Evolutionary conservation across 106 monocot genomes (phyloP).

Genomic region (Acanthochlamys bracteata): DNA sequence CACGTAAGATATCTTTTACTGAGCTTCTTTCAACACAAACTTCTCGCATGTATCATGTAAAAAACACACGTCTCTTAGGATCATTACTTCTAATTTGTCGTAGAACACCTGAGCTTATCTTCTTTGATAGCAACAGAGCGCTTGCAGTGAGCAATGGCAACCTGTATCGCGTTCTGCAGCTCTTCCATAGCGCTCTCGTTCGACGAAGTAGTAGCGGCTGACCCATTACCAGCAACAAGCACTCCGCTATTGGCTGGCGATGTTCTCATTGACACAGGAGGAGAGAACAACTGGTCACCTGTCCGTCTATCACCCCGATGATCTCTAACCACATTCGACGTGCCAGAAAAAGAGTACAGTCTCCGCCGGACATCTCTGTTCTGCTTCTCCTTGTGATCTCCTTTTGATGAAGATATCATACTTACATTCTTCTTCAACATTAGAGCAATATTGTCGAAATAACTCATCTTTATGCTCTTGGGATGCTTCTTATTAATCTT

Average conservation of each 20-base stretch:
- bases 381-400: slow-evolving; percentile 14
- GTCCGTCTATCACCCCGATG: slow-evolving; percentile 18
- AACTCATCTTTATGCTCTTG: too few relatives aligned
- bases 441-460: too few relatives aligned
- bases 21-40: too few relatives aligned
- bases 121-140: slow-evolving; percentile 38
- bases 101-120: slow-evolving; percentile 7
- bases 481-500: too few relatives aligned
- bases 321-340: slow-evolving; percentile 7
- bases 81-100: too few relatives aligned
- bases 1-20: too few relatives aligned
- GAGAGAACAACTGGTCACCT: slow-evolving; percentile 44
- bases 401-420: slow-evolving; percentile 17
- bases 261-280: slow-evolving; percentile 62
- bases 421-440: too few relatives aligned
- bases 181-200: slow-evolving; percentile 94
- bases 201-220: slow-evolving; percentile 25
- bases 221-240: too few relatives aligned
- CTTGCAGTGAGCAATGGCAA: slow-evolving; percentile 89
- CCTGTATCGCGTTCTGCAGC: slow-evolving; percentile 85
- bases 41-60: too few relatives aligned
- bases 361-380: slow-evolving; percentile 23
- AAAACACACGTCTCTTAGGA: too few relatives aligned
- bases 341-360: slow-evolving; percentile 61
- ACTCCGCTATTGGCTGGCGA: slow-evolving; percentile 78